These are phyloP conservation scores for Saccharomycopsis sp. DNA, from an alignment of 805 yeast genomes.

Conservation along the genomic window DNA sequence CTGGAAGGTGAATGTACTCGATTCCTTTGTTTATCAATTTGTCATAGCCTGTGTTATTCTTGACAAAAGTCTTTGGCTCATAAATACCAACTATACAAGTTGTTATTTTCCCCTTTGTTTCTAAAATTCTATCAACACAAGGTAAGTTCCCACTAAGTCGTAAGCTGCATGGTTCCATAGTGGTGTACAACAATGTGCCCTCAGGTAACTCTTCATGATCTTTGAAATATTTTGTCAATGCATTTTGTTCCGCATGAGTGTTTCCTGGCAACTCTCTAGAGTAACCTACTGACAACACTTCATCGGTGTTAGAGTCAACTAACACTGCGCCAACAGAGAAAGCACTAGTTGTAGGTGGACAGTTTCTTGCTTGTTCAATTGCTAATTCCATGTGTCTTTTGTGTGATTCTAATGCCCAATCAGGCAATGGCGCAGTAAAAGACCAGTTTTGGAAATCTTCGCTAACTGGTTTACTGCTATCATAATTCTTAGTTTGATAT, in stretches of 20 bases:
- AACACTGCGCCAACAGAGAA: conserved; percentile 92
- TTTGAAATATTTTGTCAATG: conserved; percentile 63
- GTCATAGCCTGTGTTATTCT: conserved; percentile 56
- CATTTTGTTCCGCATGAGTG: conserved; percentile 97
- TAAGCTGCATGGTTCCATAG: conserved; percentile 95
- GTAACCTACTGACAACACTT: conserved; percentile 72
- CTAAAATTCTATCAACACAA: conserved; percentile 73
- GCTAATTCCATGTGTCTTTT: conserved; percentile 67
- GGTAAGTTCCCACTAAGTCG: conserved; percentile 87
- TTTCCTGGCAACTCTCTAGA: conserved; percentile 91
- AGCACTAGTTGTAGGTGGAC: conserved; percentile 78
- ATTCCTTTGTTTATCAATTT: conserved; percentile 52
- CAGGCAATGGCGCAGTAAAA: conserved; percentile 69
- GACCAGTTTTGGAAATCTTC: conserved; percentile 45
- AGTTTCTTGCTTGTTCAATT: conserved; percentile 66
- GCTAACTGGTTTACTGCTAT: neutral
- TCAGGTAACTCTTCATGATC: conserved; percentile 46
- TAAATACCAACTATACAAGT: conserved; percentile 86
- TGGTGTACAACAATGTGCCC: conserved; percentile 81
- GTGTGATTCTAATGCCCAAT: conserved; percentile 68
- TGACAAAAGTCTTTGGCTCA: conserved; percentile 88
- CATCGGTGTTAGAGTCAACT: conserved; percentile 42
- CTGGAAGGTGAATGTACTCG: conserved; percentile 74
- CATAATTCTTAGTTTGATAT: conserved; percentile 46
- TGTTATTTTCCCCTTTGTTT: conserved; percentile 39